Evolutionary conservation across 768 basidiomycete species (phyloP).

Genomic region (Cystofilobasidium macerans): DNA sequence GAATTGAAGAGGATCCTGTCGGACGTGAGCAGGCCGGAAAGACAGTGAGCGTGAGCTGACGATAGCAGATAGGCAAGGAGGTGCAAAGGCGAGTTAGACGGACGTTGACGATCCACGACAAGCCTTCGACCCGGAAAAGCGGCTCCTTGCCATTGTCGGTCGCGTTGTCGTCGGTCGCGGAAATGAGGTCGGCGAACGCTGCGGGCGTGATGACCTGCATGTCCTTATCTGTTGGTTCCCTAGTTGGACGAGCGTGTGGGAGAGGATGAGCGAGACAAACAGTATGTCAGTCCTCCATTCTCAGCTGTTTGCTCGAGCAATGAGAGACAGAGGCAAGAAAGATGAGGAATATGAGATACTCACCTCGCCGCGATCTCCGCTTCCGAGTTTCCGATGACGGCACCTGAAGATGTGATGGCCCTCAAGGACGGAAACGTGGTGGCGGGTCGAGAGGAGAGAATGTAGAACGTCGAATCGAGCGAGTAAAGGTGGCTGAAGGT

Average conservation of each 20-base stretch:
- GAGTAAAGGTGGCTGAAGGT: constrained; percentile 74
- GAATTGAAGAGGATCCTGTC: constrained; percentile 66
- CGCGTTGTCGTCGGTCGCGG: too few relatives aligned
- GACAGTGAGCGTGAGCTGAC: too few relatives aligned
- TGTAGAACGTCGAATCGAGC: constrained; percentile 65
- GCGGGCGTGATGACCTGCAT: constrained; percentile 61
- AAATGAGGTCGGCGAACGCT: constrained; percentile 57
- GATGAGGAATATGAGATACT: constrained; percentile 10
- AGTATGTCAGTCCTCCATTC: too few relatives aligned
- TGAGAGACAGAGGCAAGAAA: too few relatives aligned
- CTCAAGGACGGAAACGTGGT: constrained; percentile 53
- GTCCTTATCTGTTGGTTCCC: constrained; percentile 66
- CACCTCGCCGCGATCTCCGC: constrained; percentile 44
- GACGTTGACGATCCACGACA: constrained; percentile 62
- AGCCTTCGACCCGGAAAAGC: too few relatives aligned
- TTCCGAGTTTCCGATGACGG: constrained; percentile 50
- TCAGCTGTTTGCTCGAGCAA: too few relatives aligned
- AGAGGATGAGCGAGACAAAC: too few relatives aligned
- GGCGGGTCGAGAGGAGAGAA: constrained; percentile 68
- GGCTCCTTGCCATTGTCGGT: too few relatives aligned
- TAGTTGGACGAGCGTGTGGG: too few relatives aligned
- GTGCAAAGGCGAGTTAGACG: background rate
- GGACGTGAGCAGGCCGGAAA: too few relatives aligned
- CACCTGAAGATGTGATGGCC: constrained; percentile 60
- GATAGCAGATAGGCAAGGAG: too few relatives aligned